Evolutionary conservation across 169 alveolate species (phyloP).

Genomic region (Ichthyophthirius multifiliis): DNA sequence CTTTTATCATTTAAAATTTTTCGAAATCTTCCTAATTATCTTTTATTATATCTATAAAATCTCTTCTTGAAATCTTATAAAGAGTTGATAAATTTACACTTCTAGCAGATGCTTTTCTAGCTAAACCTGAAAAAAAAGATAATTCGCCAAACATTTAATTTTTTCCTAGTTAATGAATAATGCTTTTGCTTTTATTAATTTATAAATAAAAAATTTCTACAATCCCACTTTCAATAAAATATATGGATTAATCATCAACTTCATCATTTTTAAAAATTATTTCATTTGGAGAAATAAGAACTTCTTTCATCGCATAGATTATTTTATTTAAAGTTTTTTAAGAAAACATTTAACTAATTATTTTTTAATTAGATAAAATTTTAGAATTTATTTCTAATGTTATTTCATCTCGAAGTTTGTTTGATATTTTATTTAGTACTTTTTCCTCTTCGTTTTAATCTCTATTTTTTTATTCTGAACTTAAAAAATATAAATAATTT

Average conservation of each 20-base stretch:
- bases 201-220: not conserved
- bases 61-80: constrained; percentile 7
- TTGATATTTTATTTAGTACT: not conserved
- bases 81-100: constrained; percentile 12
- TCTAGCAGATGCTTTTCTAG: constrained; percentile 34
- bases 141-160: constrained; percentile 9
- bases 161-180: not conserved
- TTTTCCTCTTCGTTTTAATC: not conserved
- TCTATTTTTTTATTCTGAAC: not conserved
- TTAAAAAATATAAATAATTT: not conserved
- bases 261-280: not conserved
- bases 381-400: not conserved
- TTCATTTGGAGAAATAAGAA: not conserved
- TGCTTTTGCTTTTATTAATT: not conserved
- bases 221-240: not conserved
- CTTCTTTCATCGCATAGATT: not conserved
- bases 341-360: not conserved
- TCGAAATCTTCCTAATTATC: constrained; percentile 13
- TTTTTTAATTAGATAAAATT: not conserved
- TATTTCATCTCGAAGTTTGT: not conserved
- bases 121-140: constrained; percentile 25
- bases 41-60: not conserved
- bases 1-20: constrained; percentile 14
- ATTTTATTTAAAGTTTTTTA: not conserved
- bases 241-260: not conserved